Base-by-base conservation (phyloP, 495 filamentous ascomycete genomes). In the Astrothelium macrocarpum region DNA sequence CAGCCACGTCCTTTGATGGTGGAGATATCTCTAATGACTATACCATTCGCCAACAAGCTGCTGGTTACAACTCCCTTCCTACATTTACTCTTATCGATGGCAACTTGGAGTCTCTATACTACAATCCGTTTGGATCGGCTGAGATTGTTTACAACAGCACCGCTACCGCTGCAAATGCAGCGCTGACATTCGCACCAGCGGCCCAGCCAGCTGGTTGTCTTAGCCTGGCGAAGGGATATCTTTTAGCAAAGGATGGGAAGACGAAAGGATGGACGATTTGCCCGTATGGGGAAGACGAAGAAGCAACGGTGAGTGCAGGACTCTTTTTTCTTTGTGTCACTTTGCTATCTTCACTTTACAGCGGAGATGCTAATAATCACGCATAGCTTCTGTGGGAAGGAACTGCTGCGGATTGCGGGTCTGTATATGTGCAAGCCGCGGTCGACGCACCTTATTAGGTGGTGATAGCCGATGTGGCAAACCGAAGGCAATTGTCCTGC, bases 231-330 rank as follows among this genome's bases (percentile, higher is more conserved):
- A 56, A 29, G 5, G 25, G 25, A 9, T 56, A 56, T 29, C 25
- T 56, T 5, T 56, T 56, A 25, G 49, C 49, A 9, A 56, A 56
- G 49, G 49, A 56, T 29, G 25, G 25, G 10, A 25, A 56, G 25
- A 56, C 49, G 49, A 56, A 56, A 25, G 49, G 49, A 20, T 56
- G 49, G 49, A 56, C 49, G 20, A 56, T 56, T 29, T 56, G 49
- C 29, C 49, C 49, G 49, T 56, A 28, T 29, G 49, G 49, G 16
- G 49, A 56, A 16, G 49, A 56, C 29, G 49, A 56, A 20, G 49
- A 56, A 56, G 23, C 49, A 9, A 56, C 49, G 25, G 49, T 56
- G 25, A 56, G 49, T 56, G n/a, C 49, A 56, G 18, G 12, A n/a
- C 0, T 9, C 23, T 29, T 20, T 29, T 4, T 11, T 11, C 20